Base-by-base conservation (phyloP, 176 grass and related monocot species). In the Aegilops umbellulata region DNA sequence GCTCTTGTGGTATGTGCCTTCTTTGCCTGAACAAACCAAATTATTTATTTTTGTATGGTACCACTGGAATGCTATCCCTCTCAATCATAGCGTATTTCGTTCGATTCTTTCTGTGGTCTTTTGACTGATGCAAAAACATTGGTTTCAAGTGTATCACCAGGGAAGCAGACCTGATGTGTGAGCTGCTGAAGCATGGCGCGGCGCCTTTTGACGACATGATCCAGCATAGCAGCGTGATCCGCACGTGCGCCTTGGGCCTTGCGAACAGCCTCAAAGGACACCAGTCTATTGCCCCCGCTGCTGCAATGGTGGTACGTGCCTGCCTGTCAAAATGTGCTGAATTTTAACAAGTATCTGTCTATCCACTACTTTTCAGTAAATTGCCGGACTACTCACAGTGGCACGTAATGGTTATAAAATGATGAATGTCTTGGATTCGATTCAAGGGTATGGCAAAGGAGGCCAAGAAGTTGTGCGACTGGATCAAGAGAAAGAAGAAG, bases 1-100 rank as follows among this genome's bases (percentile, higher is more conserved):
- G 83, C 72, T 67, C 53, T 85, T 66, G 60, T 55, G 83, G 83
- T 77, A 85, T 49, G 70, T 75, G 41, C 82, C 35, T 84, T 8
- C 29, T 19, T 16, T 63, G 17, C 10, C 49, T 53, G 49, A 53
- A 19, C 16, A 53, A 51, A 51, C 0, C 47, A 41, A 44, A 44
- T 13, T 42, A 42, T 42, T 42, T 11, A 41, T 11, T 46, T 46
- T 46, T 46, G 44, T 46, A 46, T 46, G 44, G 3, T 14, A 46
- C 13, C 41, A 46, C 12, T 13, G 12, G 44, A 46, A 46, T 14
- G 44, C 44, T 4, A 11, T 46, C 1, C 4, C 12, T 46, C 44
- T 46, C 44, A 44, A 44, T 44, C 47, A 0, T 81, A 7, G 4
- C 20, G 10, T 65, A 49, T 67, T 20, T 81, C 5, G 25, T 15